Evolutionary conservation across 208 protist species (phyloP).

Genomic region (Trypanosoma brucei): DNA sequence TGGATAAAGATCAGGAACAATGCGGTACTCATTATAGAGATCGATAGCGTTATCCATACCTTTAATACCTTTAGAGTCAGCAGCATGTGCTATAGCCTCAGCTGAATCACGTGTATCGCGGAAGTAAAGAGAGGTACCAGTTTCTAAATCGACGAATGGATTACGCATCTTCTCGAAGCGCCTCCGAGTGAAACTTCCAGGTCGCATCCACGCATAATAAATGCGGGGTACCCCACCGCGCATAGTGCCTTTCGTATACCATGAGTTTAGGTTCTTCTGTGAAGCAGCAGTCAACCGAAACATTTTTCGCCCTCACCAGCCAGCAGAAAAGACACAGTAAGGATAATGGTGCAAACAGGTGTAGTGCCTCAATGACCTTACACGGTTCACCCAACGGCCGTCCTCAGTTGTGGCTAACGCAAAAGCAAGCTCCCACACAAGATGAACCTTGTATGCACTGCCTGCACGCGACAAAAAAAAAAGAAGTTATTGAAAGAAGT

Average conservation of each 20-base stretch:
- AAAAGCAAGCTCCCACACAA: no score
- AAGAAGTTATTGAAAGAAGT: no score
- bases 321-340: neutral
- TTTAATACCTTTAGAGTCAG: constrained; percentile 88
- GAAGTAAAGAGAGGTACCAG: constrained; percentile 89
- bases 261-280: constrained; percentile 84
- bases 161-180: constrained; percentile 93
- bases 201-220: constrained; percentile 92
- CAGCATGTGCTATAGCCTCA: constrained; percentile 79
- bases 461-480: no score
- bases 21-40: constrained; percentile 91
- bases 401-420: no score
- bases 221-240: constrained; percentile 89
- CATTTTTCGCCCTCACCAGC: constrained; percentile 27
- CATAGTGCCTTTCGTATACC: constrained; percentile 87
- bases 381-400: no score
- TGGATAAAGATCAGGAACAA: constrained; percentile 90
- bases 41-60: constrained; percentile 91
- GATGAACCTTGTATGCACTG: no score
- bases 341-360: neutral
- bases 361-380: no score
- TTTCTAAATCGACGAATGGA: constrained; percentile 91
- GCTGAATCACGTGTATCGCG: constrained; percentile 85
- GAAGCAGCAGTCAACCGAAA: constrained; percentile 31
- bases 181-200: constrained; percentile 83